A percentile compares a stretch with the other conserved stretches of the same genome.
phyloP scores from a whole-genome alignment of 768 basidiomycete species.

The Tylopilus balloui region DNA sequence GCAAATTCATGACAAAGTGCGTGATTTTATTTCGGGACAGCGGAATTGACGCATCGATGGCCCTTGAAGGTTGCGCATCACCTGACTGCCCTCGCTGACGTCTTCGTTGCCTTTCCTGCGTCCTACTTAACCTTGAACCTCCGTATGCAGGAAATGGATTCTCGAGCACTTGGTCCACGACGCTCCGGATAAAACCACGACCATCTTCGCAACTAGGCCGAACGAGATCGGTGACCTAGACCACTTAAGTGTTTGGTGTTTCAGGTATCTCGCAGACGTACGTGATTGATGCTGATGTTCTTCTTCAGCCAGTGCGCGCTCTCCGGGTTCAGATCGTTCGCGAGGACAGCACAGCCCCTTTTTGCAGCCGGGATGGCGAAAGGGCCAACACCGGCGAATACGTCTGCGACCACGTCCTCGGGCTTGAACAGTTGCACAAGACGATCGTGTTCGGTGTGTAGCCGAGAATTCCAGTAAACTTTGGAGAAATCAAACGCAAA shows the following conservation, averaged over 20 bases:
- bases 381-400: slow-evolving; percentile 96
- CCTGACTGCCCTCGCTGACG: slow-evolving; percentile 30
- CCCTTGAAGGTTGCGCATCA: not conserved
- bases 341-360: slow-evolving; percentile 84
- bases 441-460: slow-evolving; percentile 88
- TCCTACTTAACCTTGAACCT: slow-evolving; percentile 36
- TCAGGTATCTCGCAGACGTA: slow-evolving; percentile 31
- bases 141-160: slow-evolving; percentile 62
- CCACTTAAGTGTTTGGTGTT: slow-evolving; percentile 3
- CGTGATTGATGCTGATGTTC: slow-evolving; percentile 77
- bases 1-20: slow-evolving; percentile 98
- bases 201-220: slow-evolving; percentile 81
- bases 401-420: slow-evolving; percentile 83
- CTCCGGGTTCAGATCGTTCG: slow-evolving; percentile 92
- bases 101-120: slow-evolving; percentile 44
- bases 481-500: slow-evolving; percentile 93
- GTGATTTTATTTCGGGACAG: slow-evolving; percentile 54
- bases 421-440: slow-evolving; percentile 70
- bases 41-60: slow-evolving; percentile 7
- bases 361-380: slow-evolving; percentile 92
- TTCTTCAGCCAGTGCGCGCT: slow-evolving; percentile 70
- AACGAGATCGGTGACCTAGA: slow-evolving; percentile 61
- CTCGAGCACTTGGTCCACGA: slow-evolving; percentile 48
- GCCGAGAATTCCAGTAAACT: slow-evolving; percentile 98
- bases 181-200: slow-evolving; percentile 71